A percentile compares a stretch with the other conserved stretches of the same genome.
phyloP scores from a whole-genome alignment of 805 yeast species.

The Kregervanrija fluxuum region DNA sequence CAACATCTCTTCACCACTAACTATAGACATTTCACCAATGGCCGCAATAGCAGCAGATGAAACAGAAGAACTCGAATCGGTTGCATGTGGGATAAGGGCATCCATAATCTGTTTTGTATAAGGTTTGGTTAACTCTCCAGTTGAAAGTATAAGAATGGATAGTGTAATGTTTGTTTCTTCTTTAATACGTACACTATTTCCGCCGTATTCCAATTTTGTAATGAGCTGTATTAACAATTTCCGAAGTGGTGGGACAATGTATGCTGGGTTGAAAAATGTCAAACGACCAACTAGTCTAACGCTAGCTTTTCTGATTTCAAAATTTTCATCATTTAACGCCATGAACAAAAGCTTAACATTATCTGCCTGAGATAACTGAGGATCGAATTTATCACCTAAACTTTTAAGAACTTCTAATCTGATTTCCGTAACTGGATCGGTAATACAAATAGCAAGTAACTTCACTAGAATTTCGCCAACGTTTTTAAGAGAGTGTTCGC shows the following conservation, averaged over 20 bases:
- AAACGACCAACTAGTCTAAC: constrained; percentile 76
- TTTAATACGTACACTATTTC: constrained; percentile 58
- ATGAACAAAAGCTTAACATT: constrained; percentile 79
- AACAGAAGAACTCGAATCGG: constrained; percentile 68
- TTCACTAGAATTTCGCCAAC: constrained; percentile 82
- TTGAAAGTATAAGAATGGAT: constrained; percentile 65
- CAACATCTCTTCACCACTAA: constrained; percentile 79
- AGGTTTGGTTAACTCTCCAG: constrained; percentile 80
- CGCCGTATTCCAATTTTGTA: constrained; percentile 79
- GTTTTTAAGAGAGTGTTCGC: constrained; percentile 72
- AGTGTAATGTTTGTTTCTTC: constrained; percentile 82
- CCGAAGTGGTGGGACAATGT: constrained; percentile 86
- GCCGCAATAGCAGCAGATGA: constrained; percentile 82
- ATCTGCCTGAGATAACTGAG: constrained; percentile 90
- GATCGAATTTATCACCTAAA: constrained; percentile 71
- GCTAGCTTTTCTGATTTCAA: constrained; percentile 73
- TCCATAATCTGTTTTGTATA: constrained; percentile 88
- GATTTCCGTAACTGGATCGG: constrained; percentile 84
- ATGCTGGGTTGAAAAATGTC: constrained; percentile 86
- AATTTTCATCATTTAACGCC: constrained; percentile 86
- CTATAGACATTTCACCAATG: constrained; percentile 81
- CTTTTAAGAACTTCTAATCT: constrained; percentile 71
- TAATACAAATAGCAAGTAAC: constrained; percentile 71
- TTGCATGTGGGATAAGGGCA: constrained; percentile 69
- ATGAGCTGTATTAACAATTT: constrained; percentile 79